These are phyloP conservation scores for Globisporangium splendens DNA, from an alignment of 352 stramenopile species.

Conservation along the genomic window DNA sequence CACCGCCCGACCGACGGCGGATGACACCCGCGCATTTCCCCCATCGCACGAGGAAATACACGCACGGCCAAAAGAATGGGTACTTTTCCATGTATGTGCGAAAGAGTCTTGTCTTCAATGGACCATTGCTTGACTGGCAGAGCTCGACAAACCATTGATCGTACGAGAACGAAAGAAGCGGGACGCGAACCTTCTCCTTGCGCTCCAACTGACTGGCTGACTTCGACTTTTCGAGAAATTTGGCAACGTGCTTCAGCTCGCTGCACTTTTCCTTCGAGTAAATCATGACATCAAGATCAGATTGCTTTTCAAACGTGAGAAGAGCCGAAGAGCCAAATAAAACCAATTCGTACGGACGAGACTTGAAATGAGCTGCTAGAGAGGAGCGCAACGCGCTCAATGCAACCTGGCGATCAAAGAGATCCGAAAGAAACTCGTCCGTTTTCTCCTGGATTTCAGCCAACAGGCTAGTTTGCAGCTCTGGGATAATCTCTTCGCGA, in stretches of 20 bases:
- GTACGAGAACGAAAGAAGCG: slow-evolving; percentile 60
- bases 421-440: slow-evolving; percentile 44
- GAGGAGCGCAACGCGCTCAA: slow-evolving; percentile 37
- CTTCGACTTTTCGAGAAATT: slow-evolving; percentile 21
- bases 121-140: slow-evolving; percentile 49
- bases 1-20: slow-evolving; percentile 43
- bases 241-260: slow-evolving; percentile 29
- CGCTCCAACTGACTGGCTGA: slow-evolving; percentile 28
- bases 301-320: slow-evolving; percentile 75
- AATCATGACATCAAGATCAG: slow-evolving; percentile 66
- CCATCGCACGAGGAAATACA: slow-evolving; percentile 75
- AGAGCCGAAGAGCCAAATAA: slow-evolving; percentile 71
- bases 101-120: slow-evolving; percentile 68
- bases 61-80: slow-evolving; percentile 69
- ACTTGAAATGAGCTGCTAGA: slow-evolving; percentile 37
- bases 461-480: slow-evolving; percentile 60
- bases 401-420: slow-evolving; percentile 67
- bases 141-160: slow-evolving; percentile 68
- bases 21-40: slow-evolving; percentile 67
- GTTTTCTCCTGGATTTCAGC: slow-evolving; percentile 43
- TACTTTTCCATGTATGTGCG: slow-evolving; percentile 65
- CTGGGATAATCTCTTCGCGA: slow-evolving; percentile 35
- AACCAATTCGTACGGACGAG: slow-evolving; percentile 38
- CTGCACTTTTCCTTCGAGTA: slow-evolving; percentile 13
- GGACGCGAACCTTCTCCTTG: slow-evolving; percentile 49